Evolutionary conservation across 2,329 filamentous ascomycete genomes (phyloP).

Genomic region (Pseudocercospora ulei): DNA sequence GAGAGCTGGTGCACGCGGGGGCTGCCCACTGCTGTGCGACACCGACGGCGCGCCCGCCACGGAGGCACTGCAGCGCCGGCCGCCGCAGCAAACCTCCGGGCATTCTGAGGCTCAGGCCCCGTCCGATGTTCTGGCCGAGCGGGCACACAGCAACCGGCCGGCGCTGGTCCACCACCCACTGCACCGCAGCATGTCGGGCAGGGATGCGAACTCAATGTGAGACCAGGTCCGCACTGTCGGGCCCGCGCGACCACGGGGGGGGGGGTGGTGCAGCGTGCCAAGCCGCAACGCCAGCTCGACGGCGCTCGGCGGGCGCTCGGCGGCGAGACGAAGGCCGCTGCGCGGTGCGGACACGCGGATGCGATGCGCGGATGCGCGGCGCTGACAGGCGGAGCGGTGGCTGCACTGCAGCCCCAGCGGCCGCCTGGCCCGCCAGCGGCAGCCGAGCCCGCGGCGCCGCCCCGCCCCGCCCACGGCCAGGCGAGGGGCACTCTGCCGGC

Average conservation of each 20-base stretch:
- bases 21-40: conserved; percentile 10
- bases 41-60: conserved; percentile 3
- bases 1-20: conserved; percentile 8
- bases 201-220: conserved; percentile 4
- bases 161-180: too few relatives aligned
- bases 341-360: too few relatives aligned
- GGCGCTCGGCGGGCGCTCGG: conserved; percentile 1
- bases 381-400: conserved; percentile 1
- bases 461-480: not conserved
- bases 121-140: too few relatives aligned
- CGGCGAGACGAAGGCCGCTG: too few relatives aligned
- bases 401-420: too few relatives aligned
- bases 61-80: conserved; percentile 9
- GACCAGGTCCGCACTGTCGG: conserved; percentile 7
- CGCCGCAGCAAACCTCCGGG: conserved; percentile 18
- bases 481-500: not conserved
- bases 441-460: not conserved
- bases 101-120: too few relatives aligned
- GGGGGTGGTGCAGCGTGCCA: conserved; percentile 3
- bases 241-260: conserved; percentile 5
- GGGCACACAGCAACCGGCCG: too few relatives aligned
- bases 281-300: conserved; percentile 1
- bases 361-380: too few relatives aligned
- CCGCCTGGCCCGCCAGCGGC: too few relatives aligned
- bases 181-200: conserved; percentile 3